Percentiles rank a stretch among this genome's conserved stretches.
These are phyloP conservation scores for Ascoidea tarda DNA, from an alignment of 805 yeast species.

Conservation along the genomic window DNA sequence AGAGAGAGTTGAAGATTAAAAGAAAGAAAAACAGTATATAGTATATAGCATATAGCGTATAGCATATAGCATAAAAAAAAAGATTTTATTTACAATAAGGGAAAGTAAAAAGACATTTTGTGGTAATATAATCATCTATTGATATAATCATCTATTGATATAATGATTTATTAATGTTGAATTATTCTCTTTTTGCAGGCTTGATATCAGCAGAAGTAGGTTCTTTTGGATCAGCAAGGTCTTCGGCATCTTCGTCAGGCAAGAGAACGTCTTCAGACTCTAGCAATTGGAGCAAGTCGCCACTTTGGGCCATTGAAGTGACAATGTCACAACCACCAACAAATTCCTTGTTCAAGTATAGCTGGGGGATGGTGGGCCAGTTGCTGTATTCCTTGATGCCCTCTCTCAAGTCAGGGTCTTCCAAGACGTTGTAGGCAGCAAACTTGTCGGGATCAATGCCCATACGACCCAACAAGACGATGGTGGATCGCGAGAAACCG, in stretches of 20 bases:
- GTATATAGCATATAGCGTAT: background rate
- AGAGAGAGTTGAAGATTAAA: background rate
- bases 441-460: constrained; percentile 95
- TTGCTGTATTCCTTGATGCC: constrained; percentile 92
- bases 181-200: constrained; percentile 6
- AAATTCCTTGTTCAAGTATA: constrained; percentile 81
- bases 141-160: background rate
- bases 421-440: constrained; percentile 94
- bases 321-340: constrained; percentile 96
- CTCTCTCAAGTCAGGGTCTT: constrained; percentile 84
- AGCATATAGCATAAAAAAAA: too few relatives aligned
- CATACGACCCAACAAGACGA: constrained; percentile 84
- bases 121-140: too few relatives aligned
- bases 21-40: background rate
- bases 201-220: constrained; percentile 5
- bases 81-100: too few relatives aligned
- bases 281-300: constrained; percentile 79
- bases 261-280: constrained; percentile 69
- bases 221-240: constrained; percentile 6
- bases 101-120: too few relatives aligned
- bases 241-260: constrained; percentile 53
- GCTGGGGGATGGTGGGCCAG: constrained; percentile 99
- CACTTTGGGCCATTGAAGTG: constrained; percentile 78
- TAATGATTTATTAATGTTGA: too few relatives aligned
- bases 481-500: constrained; percentile 93